Evolutionary conservation across 1,284 basidiomycete genomes (phyloP).

Genomic region (Lignosus rhinocerotis): DNA sequence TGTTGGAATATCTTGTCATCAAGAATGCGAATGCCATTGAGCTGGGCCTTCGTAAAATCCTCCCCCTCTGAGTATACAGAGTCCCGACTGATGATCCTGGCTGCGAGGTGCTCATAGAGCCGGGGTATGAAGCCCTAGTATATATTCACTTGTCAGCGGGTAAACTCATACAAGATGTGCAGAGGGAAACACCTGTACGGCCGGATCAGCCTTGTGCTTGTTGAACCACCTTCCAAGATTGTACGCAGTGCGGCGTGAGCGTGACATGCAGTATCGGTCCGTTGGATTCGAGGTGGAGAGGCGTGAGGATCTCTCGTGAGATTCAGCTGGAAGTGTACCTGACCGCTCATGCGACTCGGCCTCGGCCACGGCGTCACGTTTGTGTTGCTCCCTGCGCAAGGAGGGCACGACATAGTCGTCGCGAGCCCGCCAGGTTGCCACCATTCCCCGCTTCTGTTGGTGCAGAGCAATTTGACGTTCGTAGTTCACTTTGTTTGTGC

Average conservation of each 20-base stretch:
- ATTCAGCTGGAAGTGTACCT: background rate
- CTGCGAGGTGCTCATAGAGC: slow-evolving; percentile 30
- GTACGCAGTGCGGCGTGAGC: background rate
- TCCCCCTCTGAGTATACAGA: slow-evolving; percentile 15
- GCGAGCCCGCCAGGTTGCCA: background rate
- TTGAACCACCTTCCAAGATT: background rate
- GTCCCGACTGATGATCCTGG: background rate
- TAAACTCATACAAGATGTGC: background rate
- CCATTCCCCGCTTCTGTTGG: background rate
- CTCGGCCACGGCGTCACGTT: background rate
- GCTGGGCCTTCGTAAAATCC: slow-evolving; percentile 16
- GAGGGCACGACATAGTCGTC: background rate
- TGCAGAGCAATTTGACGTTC: background rate
- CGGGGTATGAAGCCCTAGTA: slow-evolving; percentile 3
- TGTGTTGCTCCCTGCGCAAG: background rate
- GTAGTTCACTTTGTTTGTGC: slow-evolving; percentile 32
- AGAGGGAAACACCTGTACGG: background rate
- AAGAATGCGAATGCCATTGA: slow-evolving; percentile 22
- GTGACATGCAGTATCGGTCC: slow-evolving; percentile 18
- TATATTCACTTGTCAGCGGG: slow-evolving; percentile 11
- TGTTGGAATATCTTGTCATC: slow-evolving; percentile 34
- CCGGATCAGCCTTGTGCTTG: background rate
- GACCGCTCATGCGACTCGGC: background rate
- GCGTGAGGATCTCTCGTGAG: slow-evolving; percentile 2
- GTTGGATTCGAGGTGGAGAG: background rate